These are phyloP conservation scores for Prunus mongolica DNA, from an alignment of 306 rosid genomes.

Conservation along the genomic window DNA sequence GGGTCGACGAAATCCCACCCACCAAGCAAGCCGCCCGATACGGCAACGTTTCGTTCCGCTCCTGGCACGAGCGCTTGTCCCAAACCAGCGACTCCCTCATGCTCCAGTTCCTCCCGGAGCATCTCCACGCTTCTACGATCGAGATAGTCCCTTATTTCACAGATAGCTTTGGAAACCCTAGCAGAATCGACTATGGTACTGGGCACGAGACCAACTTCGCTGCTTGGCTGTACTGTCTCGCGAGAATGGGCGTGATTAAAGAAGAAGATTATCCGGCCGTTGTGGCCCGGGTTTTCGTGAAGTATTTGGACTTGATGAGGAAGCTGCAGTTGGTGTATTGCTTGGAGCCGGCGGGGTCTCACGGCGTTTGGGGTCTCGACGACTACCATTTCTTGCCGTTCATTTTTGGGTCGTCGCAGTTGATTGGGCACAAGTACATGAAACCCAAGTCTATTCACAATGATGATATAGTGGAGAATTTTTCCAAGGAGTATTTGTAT, in stretches of 20 bases:
- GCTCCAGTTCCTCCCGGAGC: slow-evolving; percentile 50
- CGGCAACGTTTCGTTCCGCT: slow-evolving; percentile 71
- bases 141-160: slow-evolving; percentile 73
- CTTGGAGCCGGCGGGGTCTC: slow-evolving; percentile 96
- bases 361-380: slow-evolving; percentile 98
- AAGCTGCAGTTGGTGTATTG: slow-evolving; percentile 72
- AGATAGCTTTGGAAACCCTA: slow-evolving; percentile 76
- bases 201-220: slow-evolving; percentile 96
- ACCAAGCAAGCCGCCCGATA: slow-evolving; percentile 65
- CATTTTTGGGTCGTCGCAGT: slow-evolving; percentile 85
- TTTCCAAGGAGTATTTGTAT: slow-evolving; percentile 70
- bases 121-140: slow-evolving; percentile 37
- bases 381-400: slow-evolving; percentile 88
- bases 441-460: slow-evolving; percentile 96
- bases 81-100: slow-evolving; percentile 42
- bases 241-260: slow-evolving; percentile 58
- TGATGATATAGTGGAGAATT: slow-evolving; percentile 77
- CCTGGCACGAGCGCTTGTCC: slow-evolving; percentile 62
- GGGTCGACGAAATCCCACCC: slow-evolving; percentile 85
- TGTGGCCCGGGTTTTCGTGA: slow-evolving; percentile 66
- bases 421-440: slow-evolving; percentile 90
- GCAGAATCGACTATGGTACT: slow-evolving; percentile 90
- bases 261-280: slow-evolving; percentile 74
- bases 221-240: slow-evolving; percentile 81
- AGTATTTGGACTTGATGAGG: slow-evolving; percentile 84